phyloP scores from a whole-genome alignment of 2,329 filamentous ascomycete genomes.

The Tolypocladium endophyticum region DNA sequence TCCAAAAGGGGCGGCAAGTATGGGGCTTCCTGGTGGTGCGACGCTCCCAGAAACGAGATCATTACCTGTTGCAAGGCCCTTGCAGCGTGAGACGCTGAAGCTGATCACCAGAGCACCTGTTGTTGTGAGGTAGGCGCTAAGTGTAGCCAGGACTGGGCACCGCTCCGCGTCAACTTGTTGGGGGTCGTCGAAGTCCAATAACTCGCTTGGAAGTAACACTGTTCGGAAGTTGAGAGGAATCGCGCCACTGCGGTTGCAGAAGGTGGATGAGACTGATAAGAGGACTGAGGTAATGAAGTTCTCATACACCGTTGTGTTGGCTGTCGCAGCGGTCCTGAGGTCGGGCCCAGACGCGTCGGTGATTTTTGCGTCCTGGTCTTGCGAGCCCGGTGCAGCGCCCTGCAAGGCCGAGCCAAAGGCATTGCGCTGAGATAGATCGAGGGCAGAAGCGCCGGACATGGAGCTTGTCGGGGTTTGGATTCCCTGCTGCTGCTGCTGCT shows the following conservation, averaged over 20 bases:
- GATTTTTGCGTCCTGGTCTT: slow-evolving; percentile 16
- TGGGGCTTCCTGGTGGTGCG: slow-evolving; percentile 29
- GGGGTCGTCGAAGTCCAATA: slow-evolving; percentile 6
- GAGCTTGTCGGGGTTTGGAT: slow-evolving; percentile 36
- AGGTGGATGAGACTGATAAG: slow-evolving; percentile 36
- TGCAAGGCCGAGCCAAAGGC: slow-evolving; percentile 5
- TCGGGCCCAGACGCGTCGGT: slow-evolving; percentile 16
- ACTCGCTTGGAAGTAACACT: slow-evolving; percentile 30
- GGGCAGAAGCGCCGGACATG: slow-evolving; percentile 27
- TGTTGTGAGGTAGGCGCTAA: slow-evolving; percentile 45
- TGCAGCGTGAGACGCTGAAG: slow-evolving; percentile 34
- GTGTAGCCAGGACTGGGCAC: slow-evolving; percentile 32
- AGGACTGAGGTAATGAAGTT: slow-evolving; percentile 43
- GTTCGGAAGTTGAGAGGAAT: slow-evolving; percentile 44
- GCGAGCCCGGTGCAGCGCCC: background rate
- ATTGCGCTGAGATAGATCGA: slow-evolving; percentile 24
- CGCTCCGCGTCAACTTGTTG: slow-evolving; percentile 8
- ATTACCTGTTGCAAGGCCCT: slow-evolving; percentile 35
- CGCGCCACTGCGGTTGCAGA: slow-evolving; percentile 37
- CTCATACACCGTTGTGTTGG: slow-evolving; percentile 37
- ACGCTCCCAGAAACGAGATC: slow-evolving; percentile 29
- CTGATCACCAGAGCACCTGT: slow-evolving; percentile 42
- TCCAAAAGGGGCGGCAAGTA: slow-evolving; percentile 46
- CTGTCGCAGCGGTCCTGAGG: slow-evolving; percentile 10
- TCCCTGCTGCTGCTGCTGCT: slow-evolving; percentile 26